A percentile compares a stretch with the other conserved stretches of the same genome.
Evolutionary conservation across 2,329 filamentous ascomycete genomes (phyloP).

Genomic region (Xylariomycetidae sp.): DNA sequence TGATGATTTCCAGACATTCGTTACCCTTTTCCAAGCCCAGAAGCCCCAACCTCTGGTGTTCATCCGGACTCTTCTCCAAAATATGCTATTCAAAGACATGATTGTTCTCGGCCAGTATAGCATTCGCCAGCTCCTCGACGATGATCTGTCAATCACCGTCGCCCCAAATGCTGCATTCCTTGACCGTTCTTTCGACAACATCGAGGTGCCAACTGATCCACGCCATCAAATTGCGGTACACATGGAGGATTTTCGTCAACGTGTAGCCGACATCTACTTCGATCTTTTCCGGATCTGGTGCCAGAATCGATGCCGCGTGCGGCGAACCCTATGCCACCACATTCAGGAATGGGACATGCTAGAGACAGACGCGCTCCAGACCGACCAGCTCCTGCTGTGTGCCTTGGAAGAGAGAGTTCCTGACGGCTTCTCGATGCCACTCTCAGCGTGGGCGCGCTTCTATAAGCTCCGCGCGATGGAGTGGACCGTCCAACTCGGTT

Average conservation of each 20-base stretch:
- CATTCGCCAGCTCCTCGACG: slow-evolving; percentile 69
- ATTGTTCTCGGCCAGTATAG: slow-evolving; percentile 61
- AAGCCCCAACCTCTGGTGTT: slow-evolving; percentile 80
- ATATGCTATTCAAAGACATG: slow-evolving; percentile 67
- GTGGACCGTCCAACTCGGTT: slow-evolving; percentile 83
- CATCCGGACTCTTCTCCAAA: slow-evolving; percentile 72
- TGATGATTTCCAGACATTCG: slow-evolving; percentile 52
- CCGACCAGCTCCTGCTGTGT: slow-evolving; percentile 62
- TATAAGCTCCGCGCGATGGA: slow-evolving; percentile 88
- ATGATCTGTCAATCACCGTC: slow-evolving; percentile 72
- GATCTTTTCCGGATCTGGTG: slow-evolving; percentile 80
- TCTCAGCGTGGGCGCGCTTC: slow-evolving; percentile 84
- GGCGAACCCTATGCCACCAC: slow-evolving; percentile 82
- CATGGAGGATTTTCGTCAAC: slow-evolving; percentile 63
- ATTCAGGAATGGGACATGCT: slow-evolving; percentile 79
- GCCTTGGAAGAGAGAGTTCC: slow-evolving; percentile 57
- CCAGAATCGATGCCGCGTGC: slow-evolving; percentile 82
- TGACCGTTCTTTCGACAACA: slow-evolving; percentile 66
- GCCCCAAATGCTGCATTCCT: slow-evolving; percentile 67
- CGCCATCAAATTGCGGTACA: slow-evolving; percentile 65
- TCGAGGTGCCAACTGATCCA: slow-evolving; percentile 68
- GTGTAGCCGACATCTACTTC: slow-evolving; percentile 64
- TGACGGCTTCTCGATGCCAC: slow-evolving; percentile 57
- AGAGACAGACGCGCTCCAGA: slow-evolving; percentile 72
- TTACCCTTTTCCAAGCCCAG: slow-evolving; percentile 68